Percentiles rank a stretch among this genome's conserved stretches.
Evolutionary conservation across 2,329 filamentous ascomycete genomes (phyloP).

Genomic region (Podosphaera xanthii): DNA sequence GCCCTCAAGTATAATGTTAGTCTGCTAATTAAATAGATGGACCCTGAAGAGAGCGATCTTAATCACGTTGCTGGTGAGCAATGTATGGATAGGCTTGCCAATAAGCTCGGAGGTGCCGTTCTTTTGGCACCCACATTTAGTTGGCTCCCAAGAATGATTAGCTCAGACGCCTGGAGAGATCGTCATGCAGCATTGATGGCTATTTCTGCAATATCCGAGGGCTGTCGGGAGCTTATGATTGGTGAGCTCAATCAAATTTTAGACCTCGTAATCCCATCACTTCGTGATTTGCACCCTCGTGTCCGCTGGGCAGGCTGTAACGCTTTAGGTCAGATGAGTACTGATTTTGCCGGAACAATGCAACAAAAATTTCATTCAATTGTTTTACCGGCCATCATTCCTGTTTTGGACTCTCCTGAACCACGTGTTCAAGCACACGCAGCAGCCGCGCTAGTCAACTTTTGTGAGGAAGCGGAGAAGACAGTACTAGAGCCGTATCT

Average conservation of each 20-base stretch:
- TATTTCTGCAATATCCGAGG: constrained; percentile 94
- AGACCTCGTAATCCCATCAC: constrained; percentile 76
- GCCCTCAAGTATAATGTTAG: not conserved
- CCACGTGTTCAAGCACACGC: constrained; percentile 91
- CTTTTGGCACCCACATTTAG: constrained; percentile 83
- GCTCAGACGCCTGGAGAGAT: constrained; percentile 81
- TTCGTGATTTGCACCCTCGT: constrained; percentile 75
- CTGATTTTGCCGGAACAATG: constrained; percentile 95
- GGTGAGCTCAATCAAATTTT: constrained; percentile 85
- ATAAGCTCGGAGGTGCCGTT: constrained; percentile 88
- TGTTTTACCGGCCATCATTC: constrained; percentile 77
- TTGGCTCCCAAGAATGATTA: constrained; percentile 97
- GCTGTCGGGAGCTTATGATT: constrained; percentile 87
- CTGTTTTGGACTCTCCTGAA: constrained; percentile 72
- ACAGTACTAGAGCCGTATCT: constrained; percentile 78
- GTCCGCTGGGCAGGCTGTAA: constrained; percentile 97
- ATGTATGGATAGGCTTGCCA: constrained; percentile 91
- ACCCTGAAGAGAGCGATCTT: constrained; percentile 84
- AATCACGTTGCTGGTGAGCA: constrained; percentile 97
- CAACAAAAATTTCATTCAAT: constrained; percentile 82
- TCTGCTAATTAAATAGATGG: constrained; percentile 31
- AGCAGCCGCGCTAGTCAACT: constrained; percentile 93
- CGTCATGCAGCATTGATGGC: constrained; percentile 95
- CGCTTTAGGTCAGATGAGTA: constrained; percentile 98
- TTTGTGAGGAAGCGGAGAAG: constrained; percentile 95